Conservation (phyloP, 2,329 filamentous ascomycete genomes). For the Alternaria tenuissima region DNA sequence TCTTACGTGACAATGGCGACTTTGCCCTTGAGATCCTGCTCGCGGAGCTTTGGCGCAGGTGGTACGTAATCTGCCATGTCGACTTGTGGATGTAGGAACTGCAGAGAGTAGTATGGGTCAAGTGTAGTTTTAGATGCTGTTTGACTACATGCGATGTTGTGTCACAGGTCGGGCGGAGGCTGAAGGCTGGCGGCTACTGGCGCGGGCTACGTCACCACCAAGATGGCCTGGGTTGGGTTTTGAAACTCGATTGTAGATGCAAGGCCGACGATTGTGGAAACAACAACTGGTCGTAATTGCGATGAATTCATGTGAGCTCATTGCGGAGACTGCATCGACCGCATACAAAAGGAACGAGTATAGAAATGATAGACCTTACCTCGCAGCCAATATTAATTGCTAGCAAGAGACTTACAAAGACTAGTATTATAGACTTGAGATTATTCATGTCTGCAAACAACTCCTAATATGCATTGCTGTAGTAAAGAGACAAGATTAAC, state of each 20-base stretch:
- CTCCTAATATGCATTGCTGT: too few relatives aligned
- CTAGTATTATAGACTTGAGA: too few relatives aligned
- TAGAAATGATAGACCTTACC: too few relatives aligned
- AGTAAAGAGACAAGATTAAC: too few relatives aligned
- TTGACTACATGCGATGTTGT: neutral
- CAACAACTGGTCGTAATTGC: neutral
- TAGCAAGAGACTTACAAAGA: too few relatives aligned
- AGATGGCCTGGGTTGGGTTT: neutral
- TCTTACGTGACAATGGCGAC: conserved; percentile 44
- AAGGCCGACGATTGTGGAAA: neutral
- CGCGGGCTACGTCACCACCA: neutral
- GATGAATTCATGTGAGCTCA: neutral
- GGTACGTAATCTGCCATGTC: conserved; percentile 35
- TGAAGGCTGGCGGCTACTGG: conserved; percentile 1
- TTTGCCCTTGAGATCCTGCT: conserved; percentile 42
- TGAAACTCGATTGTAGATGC: neutral
- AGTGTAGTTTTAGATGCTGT: neutral
- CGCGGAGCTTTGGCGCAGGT: conserved; percentile 27
- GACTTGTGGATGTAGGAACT: neutral
- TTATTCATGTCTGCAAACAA: too few relatives aligned
- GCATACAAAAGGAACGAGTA: too few relatives aligned
- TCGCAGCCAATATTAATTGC: too few relatives aligned
- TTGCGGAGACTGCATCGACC: neutral
- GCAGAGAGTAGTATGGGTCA: neutral
- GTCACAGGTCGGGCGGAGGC: neutral